Base-by-base conservation (phyloP, 116 monocot genomes). In the Cymodocea nodosa region DNA sequence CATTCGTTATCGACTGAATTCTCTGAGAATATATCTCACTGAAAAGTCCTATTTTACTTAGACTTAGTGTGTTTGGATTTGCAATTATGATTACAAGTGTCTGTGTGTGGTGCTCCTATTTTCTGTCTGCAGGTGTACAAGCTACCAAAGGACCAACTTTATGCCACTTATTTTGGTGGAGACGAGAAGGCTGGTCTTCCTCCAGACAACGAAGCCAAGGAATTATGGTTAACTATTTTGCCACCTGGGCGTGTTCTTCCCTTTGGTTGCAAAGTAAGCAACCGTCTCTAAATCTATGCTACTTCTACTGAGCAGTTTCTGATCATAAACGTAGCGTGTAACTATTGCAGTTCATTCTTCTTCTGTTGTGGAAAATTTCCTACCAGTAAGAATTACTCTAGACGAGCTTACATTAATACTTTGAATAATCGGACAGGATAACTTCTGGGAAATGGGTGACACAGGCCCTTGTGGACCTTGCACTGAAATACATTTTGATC, bases 401-500 rank as follows among this genome's bases (percentile, higher is more conserved):
- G 15, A 4, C 11, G 24, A 20, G 13, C 58, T 58, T 25, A 7
- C 37, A 62, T 37, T 62, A 36, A 19, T 4, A 44, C 18, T 11
- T 37, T 24, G 37, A 15, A 60, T 11, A 17, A 22, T 51, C 50
- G 39, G 56, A 48, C 85, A 98, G 98, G 98, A 98, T 55, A 98
- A 98, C 64, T 98, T 98, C 70, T 98, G 98, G 98, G 98, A 98
- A 70, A 98, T 98, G 98, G 98, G 98, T 64, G 98, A 98, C 61
- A 98, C 89, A 68, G 98, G 98, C 39, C 98, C 98, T 22, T 98
- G 98, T 70, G 98, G 98, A 2, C 98, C 98, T 55, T 98, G 98
- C 58, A 89, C 92, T 18, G 98, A 98, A 73, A 92, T 98, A 62
- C 98, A 98, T 82, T 98, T 92, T 78, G 98, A 92, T 40, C 88